These are phyloP conservation scores for Penicillium ucsense DNA, from an alignment of 495 filamentous ascomycete species.

Conservation along the genomic window DNA sequence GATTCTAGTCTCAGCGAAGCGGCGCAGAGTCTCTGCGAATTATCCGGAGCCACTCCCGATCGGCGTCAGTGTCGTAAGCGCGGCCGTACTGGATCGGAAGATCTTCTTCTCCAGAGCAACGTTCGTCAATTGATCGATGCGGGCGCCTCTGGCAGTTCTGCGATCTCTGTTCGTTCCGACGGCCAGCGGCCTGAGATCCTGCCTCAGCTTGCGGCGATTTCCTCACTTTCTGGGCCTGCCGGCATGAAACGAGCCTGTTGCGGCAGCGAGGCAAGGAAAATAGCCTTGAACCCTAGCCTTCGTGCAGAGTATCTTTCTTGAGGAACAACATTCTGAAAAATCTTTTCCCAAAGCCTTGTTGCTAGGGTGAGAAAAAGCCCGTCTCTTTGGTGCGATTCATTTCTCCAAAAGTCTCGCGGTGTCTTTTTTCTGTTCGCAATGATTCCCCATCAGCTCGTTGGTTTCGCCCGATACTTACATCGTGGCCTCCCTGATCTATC, in stretches of 20 bases:
- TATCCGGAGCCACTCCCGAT: conserved; percentile 37
- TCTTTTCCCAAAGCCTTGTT: conserved; percentile 11
- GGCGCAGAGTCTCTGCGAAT: conserved; percentile 59
- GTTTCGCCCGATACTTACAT: not conserved
- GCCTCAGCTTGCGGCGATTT: conserved; percentile 18
- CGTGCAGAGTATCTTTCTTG: conserved; percentile 22
- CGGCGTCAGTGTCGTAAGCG: conserved; percentile 49
- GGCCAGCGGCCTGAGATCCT: conserved; percentile 26
- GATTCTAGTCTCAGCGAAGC: conserved; percentile 39
- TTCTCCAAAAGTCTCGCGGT: conserved; percentile 7
- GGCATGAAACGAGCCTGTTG: conserved; percentile 42
- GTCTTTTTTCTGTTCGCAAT: not conserved
- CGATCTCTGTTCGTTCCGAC: conserved; percentile 26
- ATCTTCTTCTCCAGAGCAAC: conserved; percentile 58
- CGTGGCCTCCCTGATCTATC: too few relatives aligned
- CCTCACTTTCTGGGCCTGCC: conserved; percentile 27
- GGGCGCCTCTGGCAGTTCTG: conserved; percentile 18
- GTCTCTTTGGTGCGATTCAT: conserved; percentile 5
- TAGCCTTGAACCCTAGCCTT: conserved; percentile 28
- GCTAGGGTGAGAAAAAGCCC: conserved; percentile 19
- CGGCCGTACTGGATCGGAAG: conserved; percentile 57
- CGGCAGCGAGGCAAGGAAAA: conserved; percentile 33
- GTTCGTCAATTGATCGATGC: conserved; percentile 50
- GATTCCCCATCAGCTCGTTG: not conserved
- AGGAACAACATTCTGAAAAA: conserved; percentile 2